Conservation (phyloP, 2,329 filamentous ascomycete genomes). For the Pseudopithomyces chartarum region DNA sequence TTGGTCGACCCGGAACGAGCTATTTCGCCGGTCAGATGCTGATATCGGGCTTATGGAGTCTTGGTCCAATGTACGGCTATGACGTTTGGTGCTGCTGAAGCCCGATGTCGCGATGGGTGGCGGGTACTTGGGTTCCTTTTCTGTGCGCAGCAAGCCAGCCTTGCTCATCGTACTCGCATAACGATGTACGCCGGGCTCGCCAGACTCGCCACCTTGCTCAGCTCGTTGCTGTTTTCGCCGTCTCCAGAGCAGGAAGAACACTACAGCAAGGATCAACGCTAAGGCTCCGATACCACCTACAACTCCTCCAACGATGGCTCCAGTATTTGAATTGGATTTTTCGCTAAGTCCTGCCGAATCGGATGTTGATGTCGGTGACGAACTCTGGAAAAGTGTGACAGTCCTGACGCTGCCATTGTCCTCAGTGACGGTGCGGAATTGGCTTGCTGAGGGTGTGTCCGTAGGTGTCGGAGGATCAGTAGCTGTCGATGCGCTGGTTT, state of each 20-base stretch:
- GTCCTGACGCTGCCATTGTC: slow-evolving; percentile 49
- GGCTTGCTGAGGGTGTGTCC: background rate
- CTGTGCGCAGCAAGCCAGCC: slow-evolving; percentile 48
- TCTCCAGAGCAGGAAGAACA: slow-evolving; percentile 49
- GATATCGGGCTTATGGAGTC: slow-evolving; percentile 43
- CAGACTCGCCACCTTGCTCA: slow-evolving; percentile 22
- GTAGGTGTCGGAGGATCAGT: slow-evolving; percentile 7
- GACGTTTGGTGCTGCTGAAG: slow-evolving; percentile 19
- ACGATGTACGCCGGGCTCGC: slow-evolving; percentile 37
- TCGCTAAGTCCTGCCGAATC: slow-evolving; percentile 10
- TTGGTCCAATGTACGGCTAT: slow-evolving; percentile 34
- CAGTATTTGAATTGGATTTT: slow-evolving; percentile 36
- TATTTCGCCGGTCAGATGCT: slow-evolving; percentile 45
- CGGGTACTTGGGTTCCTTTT: slow-evolving; percentile 29
- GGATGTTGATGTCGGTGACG: slow-evolving; percentile 15
- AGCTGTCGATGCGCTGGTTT: slow-evolving; percentile 16
- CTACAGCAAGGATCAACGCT: slow-evolving; percentile 42
- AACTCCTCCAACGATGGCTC: slow-evolving; percentile 54
- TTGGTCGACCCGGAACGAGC: slow-evolving; percentile 54
- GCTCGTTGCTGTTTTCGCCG: slow-evolving; percentile 31
- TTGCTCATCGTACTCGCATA: slow-evolving; percentile 56
- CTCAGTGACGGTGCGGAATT: slow-evolving; percentile 47
- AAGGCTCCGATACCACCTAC: slow-evolving; percentile 48
- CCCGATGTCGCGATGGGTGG: slow-evolving; percentile 28
- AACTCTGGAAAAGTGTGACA: slow-evolving; percentile 50